Conservation (phyloP, 1,139 yeast genomes). For the Blastobotrys capitulatus region DNA sequence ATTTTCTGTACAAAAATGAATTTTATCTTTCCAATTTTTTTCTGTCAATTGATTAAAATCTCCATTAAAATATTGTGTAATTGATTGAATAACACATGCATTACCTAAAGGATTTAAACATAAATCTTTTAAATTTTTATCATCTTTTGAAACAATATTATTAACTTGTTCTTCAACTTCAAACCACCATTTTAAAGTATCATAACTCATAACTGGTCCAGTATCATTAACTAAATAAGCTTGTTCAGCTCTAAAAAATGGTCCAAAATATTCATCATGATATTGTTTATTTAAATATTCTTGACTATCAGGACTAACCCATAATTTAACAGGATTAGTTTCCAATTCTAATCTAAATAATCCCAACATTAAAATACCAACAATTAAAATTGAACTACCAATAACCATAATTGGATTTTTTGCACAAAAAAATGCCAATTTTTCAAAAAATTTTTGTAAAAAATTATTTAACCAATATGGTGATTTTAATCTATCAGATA, state of each 20-base stretch:
- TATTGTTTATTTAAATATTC: constrained; percentile 63
- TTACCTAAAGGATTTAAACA: constrained; percentile 76
- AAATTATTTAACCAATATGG: constrained; percentile 42
- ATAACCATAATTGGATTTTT: constrained; percentile 52
- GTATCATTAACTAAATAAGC: constrained; percentile 67
- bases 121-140: constrained; percentile 50
- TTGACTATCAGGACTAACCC: constrained; percentile 84
- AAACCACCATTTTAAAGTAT: constrained; percentile 82
- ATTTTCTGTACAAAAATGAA: constrained; percentile 59
- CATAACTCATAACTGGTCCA: constrained; percentile 60
- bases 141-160: constrained; percentile 21
- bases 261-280: constrained; percentile 81
- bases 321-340: constrained; percentile 70
- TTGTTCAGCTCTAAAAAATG: constrained; percentile 87
- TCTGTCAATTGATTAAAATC: constrained; percentile 47
- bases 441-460: constrained; percentile 43
- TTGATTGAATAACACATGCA: constrained; percentile 82
- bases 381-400: constrained; percentile 39
- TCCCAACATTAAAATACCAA: constrained; percentile 49
- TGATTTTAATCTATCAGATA: constrained; percentile 20
- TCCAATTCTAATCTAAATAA: constrained; percentile 55
- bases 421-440: constrained; percentile 41
- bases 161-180: constrained; percentile 57
- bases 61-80: constrained; percentile 82
- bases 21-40: constrained; percentile 47